phyloP scores from a whole-genome alignment of 805 yeast genomes.

The Candida loeiensis region DNA sequence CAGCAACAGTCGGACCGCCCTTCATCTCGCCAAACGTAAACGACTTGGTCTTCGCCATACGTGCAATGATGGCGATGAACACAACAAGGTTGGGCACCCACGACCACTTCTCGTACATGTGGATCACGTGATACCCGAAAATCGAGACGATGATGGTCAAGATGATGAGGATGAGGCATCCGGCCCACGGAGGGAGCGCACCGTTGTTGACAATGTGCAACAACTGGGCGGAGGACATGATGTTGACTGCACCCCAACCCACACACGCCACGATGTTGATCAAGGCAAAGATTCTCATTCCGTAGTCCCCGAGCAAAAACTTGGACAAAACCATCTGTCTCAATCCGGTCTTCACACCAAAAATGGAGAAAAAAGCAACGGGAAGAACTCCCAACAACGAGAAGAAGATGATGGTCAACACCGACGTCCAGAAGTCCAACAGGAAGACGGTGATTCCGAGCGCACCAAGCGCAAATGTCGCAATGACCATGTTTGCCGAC shows the following conservation, averaged over 20 bases:
- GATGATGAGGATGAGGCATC: conserved; percentile 67
- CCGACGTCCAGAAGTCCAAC: conserved; percentile 70
- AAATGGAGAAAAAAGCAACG: conserved; percentile 78
- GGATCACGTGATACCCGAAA: conserved; percentile 83
- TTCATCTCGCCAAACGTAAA: conserved; percentile 41
- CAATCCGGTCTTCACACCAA: conserved; percentile 81
- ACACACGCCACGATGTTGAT: conserved; percentile 82
- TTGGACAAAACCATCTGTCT: conserved; percentile 85
- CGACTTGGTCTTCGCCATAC: conserved; percentile 63
- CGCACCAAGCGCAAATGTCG: conserved; percentile 76
- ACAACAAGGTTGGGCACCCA: conserved; percentile 81
- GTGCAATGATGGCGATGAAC: conserved; percentile 74
- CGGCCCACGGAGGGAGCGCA: conserved; percentile 85
- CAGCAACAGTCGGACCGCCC: conserved; percentile 69
- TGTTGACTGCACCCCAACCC: conserved; percentile 95
- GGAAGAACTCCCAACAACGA: conserved; percentile 67
- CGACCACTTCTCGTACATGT: conserved; percentile 75
- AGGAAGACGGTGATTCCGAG: conserved; percentile 55
- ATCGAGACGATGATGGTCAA: conserved; percentile 70
- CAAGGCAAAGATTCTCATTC: conserved; percentile 72
- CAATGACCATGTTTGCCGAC: conserved; percentile 83
- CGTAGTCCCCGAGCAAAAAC: conserved; percentile 70
- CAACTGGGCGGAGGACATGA: conserved; percentile 83
- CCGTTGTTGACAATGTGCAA: conserved; percentile 69
- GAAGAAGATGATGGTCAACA: conserved; percentile 68